Conservation (phyloP, 371 early-diverging fungal species). For the Dinochytrium kinnereticum region DNA sequence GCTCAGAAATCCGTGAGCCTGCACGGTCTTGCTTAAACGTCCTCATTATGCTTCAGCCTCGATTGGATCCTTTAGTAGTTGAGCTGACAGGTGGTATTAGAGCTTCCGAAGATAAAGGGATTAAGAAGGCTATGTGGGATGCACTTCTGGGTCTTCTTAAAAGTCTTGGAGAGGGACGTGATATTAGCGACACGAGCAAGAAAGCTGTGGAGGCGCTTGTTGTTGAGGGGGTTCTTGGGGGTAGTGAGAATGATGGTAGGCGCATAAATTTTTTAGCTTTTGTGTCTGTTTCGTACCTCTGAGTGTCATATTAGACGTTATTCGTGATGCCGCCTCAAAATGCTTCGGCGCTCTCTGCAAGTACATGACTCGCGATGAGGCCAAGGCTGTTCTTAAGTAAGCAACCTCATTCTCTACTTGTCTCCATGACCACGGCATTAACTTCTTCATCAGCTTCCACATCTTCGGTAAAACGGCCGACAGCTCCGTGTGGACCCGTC, state of each 20-base stretch:
- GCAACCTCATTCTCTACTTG: constrained; percentile 3
- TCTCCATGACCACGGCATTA: neutral
- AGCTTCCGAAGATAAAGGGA: constrained; percentile 52
- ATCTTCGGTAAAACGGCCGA: constrained; percentile 19
- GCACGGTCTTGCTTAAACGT: constrained; percentile 82
- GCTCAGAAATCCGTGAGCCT: constrained; percentile 71
- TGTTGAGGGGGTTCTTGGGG: constrained; percentile 33
- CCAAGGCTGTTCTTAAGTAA: constrained; percentile 45
- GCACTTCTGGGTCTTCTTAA: constrained; percentile 61
- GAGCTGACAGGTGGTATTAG: constrained; percentile 82
- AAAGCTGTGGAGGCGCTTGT: constrained; percentile 54
- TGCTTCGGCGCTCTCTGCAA: constrained; percentile 64
- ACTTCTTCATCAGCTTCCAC: neutral
- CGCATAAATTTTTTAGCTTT: constrained; percentile 15
- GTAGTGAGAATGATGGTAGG: constrained; percentile 45
- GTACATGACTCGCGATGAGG: constrained; percentile 53
- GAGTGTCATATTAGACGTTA: constrained; percentile 29
- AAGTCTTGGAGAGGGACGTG: constrained; percentile 59
- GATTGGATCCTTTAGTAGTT: constrained; percentile 84
- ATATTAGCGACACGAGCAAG: constrained; percentile 67
- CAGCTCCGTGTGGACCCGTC: constrained; percentile 39
- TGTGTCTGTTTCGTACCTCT: neutral
- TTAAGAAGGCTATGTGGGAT: constrained; percentile 69
- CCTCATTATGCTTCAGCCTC: constrained; percentile 79
- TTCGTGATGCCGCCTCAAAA: constrained; percentile 45